Base-by-base conservation (phyloP, 2,329 filamentous ascomycete genomes). In the Aphanoascus verrucosus region DNA sequence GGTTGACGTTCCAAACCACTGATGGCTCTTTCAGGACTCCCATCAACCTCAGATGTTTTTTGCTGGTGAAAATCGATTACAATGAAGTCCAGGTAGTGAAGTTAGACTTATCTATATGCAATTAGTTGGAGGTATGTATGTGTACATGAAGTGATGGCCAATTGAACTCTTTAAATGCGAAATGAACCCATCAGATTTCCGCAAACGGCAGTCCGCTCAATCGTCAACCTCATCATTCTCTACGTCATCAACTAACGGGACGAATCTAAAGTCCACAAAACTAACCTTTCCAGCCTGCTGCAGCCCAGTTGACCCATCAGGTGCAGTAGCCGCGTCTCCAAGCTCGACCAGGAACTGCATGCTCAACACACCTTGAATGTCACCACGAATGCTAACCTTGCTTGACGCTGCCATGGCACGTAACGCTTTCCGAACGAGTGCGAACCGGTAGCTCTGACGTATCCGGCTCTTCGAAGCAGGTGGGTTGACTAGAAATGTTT, bases 271-370 rank as follows among this genome's bases (percentile, higher is more conserved):
- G 58, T 74, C 72, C 51, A 74, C 68, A 61, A 74, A 74, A 49
- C 67, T 69, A n/a, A 71, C 68, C 44, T 65, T 66, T 5, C 64
- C 64, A 28, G 55, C 28, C 43, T 59, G 59, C n/a, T 47, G 38
- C 31, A 56, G 60, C 45, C 63, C 60, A 17, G 59, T 55, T 9
- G 43, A 37, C 15, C 43, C 52, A 14, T 60, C 59, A 19, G 60
- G 62, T 40, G 51, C 52, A 42, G 58, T 55, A 7, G 56, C 56
- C 42, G 79, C 78, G 5, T 79, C 79, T 57, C 93, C 88, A 41
- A 90, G 77, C 65, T 96, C 88, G 14, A 98, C 84, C 85, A 98
- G 93, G 63, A 97, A 96, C 65, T 98, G 93, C 66, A 97, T 72
- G 69, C 88, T 96, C 59, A 98, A 69, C 31, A 98, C 91, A 0